Percentiles rank a stretch among this genome's conserved stretches.
Conservation (phyloP, 140 eudicot species). For the Senecio squalidus region DNA sequence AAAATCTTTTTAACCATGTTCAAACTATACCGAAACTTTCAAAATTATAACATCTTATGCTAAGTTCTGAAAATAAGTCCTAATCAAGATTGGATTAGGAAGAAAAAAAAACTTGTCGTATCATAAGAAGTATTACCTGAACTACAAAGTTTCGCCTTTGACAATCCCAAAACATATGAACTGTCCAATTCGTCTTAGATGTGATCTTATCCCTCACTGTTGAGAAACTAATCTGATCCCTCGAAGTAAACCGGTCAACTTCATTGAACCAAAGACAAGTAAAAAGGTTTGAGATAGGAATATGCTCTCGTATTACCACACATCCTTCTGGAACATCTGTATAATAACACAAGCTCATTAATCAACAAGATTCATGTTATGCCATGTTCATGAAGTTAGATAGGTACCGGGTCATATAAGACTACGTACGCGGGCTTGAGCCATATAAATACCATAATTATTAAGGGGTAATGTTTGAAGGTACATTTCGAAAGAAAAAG, state of each 20-base stretch:
- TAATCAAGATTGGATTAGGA: constrained; percentile 1
- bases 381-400: too few relatives aligned
- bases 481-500: neutral
- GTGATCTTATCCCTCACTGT: constrained; percentile 79
- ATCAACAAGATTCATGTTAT: neutral
- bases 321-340: constrained; percentile 99
- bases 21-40: neutral
- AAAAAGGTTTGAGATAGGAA: constrained; percentile 83
- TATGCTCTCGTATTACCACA: constrained; percentile 78
- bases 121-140: constrained; percentile 48
- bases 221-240: constrained; percentile 93
- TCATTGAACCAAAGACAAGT: constrained; percentile 97
- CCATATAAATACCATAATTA: too few relatives aligned
- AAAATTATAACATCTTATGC: neutral
- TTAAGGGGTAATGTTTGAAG: too few relatives aligned
- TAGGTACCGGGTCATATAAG: too few relatives aligned
- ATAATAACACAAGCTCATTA: neutral
- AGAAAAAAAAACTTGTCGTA: neutral
- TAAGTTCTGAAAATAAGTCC: constrained; percentile 3
- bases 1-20: neutral
- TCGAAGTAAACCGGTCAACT: constrained; percentile 87
- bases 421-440: too few relatives aligned
- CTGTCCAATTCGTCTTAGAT: constrained; percentile 70
- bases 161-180: constrained; percentile 93
- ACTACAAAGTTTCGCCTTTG: constrained; percentile 92